Conservation (phyloP, 2,329 filamentous ascomycete species). For the Meredithiella fracta region DNA sequence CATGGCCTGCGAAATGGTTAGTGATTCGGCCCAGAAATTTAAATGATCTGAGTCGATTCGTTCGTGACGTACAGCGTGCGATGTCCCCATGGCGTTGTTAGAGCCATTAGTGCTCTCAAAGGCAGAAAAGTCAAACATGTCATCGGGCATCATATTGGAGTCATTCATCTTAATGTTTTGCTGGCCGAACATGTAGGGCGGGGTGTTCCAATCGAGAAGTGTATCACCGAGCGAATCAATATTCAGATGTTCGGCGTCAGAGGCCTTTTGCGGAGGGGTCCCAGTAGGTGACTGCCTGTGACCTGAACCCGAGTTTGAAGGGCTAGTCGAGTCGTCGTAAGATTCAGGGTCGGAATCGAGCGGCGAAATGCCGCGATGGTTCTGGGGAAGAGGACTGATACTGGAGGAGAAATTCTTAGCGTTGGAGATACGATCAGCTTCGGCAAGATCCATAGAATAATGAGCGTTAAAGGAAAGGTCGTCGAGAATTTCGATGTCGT, state of each 20-base stretch:
- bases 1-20: conserved; percentile 2
- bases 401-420: conserved; percentile 10
- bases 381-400: conserved; percentile 7
- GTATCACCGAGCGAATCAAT: conserved; percentile 11
- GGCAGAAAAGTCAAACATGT: conserved; percentile 13
- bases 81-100: not conserved
- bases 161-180: conserved; percentile 9
- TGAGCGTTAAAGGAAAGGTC: conserved; percentile 11
- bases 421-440: conserved; percentile 2
- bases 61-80: conserved; percentile 9
- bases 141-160: conserved; percentile 11
- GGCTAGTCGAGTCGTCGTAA: conserved; percentile 12
- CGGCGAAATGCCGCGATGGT: conserved; percentile 13
- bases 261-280: conserved; percentile 11
- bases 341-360: conserved; percentile 14
- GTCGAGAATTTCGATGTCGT: conserved; percentile 10
- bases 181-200: conserved; percentile 10
- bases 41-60: not conserved
- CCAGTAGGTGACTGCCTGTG: conserved; percentile 11
- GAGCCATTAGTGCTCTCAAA: conserved; percentile 8
- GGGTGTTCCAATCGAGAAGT: conserved; percentile 8
- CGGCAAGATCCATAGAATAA: conserved; percentile 10
- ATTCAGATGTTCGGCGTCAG: conserved; percentile 5
- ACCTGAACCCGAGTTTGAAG: conserved; percentile 11
- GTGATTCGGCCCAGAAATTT: not conserved